Evolutionary conservation across 139 green algal genomes (phyloP), one percentile per base, ranked within the genome.

Genomic region (Pedinophyceae sp.): DNA sequence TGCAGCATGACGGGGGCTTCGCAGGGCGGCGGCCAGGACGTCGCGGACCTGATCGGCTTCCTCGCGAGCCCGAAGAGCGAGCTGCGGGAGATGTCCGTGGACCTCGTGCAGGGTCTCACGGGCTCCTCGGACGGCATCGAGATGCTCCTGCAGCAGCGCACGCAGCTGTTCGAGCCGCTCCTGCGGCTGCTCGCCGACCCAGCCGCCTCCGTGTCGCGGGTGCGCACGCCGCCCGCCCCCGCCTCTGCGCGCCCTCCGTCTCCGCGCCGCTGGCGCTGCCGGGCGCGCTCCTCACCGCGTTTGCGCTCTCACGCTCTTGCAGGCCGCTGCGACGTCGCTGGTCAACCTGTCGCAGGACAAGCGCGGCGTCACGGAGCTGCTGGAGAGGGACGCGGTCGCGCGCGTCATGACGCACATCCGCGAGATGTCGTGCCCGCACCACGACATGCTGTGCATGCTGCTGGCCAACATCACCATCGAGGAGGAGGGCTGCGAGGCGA

Each of bases 381-480:
- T 88, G 30, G 41, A 66, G 6, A 26, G 70, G 2, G 70, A 65
- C 7, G 63, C 60, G 1, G 51, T 73, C 1, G 50, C 49, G 20
- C 60, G 66, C 0, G 62, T 57, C 2, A 80, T 89, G 64, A 78
- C 84, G 38, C 74, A 74, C 34, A 28, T 89, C 6, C 57, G 52
- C 2, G 74, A 88, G 15, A 61, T 55, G 13, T 55, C 52, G 3
- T 73, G 66, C 41, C 50, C 56, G 2, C 57, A 77, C 30, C 43
- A 70, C 1, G 54, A 71, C 17, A 61, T 80, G 46, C 62, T 88
- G 27, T 62, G 50, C 2, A 83, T 85, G 74, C 50, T 91, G 41
- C 65, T 91, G 39, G 67, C 71, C 43, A 91, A 93, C 66, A 29
- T 91, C n/a, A 93, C 82, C 6, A 47, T 52, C 27, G 74, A 90